A percentile compares a stretch with the other conserved stretches of the same genome.
Evolutionary conservation across 371 early-diverging fungal species (phyloP).

Genomic region (Blakeslea trispora): DNA sequence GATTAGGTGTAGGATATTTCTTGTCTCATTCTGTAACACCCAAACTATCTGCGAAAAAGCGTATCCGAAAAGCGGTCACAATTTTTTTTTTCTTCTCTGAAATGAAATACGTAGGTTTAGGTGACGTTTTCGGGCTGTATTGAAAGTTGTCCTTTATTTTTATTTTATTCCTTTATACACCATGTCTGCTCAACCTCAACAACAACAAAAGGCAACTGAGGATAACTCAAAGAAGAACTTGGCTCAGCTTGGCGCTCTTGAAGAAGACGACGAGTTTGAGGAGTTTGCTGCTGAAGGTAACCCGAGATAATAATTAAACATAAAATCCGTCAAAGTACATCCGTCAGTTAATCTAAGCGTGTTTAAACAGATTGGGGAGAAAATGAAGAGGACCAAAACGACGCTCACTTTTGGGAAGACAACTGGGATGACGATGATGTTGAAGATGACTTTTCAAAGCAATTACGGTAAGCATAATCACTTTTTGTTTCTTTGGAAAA

Average conservation of each 20-base stretch:
- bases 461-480: conserved; percentile 69
- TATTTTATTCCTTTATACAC: neutral
- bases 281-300: conserved; percentile 89
- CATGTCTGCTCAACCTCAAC: conserved; percentile 12
- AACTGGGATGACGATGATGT: conserved; percentile 94
- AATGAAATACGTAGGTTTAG: no score
- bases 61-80: no score
- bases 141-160: neutral
- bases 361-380: conserved; percentile 77
- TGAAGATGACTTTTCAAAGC: conserved; percentile 89
- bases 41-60: no score
- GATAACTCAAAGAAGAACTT: conserved; percentile 35
- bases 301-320: conserved; percentile 1
- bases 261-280: conserved; percentile 93
- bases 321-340: no score
- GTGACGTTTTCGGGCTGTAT: no score
- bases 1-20: no score
- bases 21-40: neutral
- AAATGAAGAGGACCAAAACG: conserved; percentile 74
- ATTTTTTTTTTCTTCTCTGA: no score
- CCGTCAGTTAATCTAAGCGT: neutral
- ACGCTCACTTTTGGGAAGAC: conserved; percentile 82
- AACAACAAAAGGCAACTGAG: conserved; percentile 31
- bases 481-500: no score
- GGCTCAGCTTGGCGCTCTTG: conserved; percentile 69